Conservation (phyloP, 306 rosid genomes). For the Chamaecrista fasciculata region DNA sequence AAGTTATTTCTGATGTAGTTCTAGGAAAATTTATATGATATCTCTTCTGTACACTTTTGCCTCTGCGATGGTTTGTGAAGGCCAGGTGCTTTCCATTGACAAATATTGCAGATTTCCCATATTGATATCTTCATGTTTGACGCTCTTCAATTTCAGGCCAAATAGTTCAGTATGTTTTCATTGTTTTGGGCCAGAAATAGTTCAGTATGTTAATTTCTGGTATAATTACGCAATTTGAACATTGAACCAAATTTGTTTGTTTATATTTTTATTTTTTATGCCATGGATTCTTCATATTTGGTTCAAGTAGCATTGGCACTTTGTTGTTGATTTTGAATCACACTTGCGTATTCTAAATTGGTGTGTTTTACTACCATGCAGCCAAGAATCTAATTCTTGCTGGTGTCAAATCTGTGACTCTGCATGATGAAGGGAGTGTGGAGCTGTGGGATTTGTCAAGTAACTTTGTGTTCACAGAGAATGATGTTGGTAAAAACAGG, state of each 20-base stretch:
- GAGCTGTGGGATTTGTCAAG: slow-evolving; percentile 81
- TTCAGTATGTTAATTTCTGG: too few species aligned
- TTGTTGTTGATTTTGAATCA: neutral
- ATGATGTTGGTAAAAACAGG: slow-evolving; percentile 72
- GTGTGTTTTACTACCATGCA: slow-evolving; percentile 40
- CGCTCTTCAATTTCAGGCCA: neutral
- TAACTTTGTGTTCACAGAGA: slow-evolving; percentile 62
- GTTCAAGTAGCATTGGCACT: neutral
- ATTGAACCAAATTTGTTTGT: neutral
- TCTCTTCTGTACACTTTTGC: too few species aligned
- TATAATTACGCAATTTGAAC: too few species aligned
- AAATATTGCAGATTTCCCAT: too few species aligned
- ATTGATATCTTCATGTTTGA: too few species aligned
- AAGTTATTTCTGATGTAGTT: neutral
- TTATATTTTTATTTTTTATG: neutral
- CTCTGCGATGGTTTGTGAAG: neutral
- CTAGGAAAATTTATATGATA: too few species aligned
- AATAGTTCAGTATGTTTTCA: too few species aligned
- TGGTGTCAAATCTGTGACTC: slow-evolving; percentile 81
- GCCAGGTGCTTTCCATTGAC: too few species aligned
- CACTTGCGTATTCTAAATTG: slow-evolving; percentile 17
- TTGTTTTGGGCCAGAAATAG: too few species aligned
- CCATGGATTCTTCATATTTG: neutral
- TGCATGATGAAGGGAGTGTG: slow-evolving; percentile 75
- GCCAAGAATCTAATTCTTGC: slow-evolving; percentile 90